These are phyloP conservation scores for Populus alba DNA, from an alignment of 345 rosid genomes.

Conservation along the genomic window DNA sequence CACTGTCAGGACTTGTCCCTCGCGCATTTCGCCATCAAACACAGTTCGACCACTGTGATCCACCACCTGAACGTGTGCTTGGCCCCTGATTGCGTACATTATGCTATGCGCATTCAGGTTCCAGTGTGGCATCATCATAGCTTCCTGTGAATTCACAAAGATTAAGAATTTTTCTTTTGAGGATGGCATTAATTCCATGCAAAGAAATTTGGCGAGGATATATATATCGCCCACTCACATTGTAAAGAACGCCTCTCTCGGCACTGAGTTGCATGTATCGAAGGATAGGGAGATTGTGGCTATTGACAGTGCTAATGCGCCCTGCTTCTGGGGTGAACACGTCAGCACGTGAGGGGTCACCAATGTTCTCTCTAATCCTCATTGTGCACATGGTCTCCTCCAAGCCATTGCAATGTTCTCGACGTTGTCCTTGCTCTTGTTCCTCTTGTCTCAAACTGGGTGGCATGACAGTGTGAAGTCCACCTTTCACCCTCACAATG, in stretches of 20 bases:
- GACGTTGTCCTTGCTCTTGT: neutral
- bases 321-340: conserved; percentile 55
- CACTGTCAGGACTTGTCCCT: conserved; percentile 59
- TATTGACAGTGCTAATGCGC: conserved; percentile 48
- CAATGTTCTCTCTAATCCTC: conserved; percentile 60
- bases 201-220: neutral
- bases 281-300: conserved; percentile 64
- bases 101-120: conserved; percentile 57
- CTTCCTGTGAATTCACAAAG: conserved; percentile 39
- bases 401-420: conserved; percentile 46
- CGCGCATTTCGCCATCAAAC: conserved; percentile 45
- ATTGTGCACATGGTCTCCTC: conserved; percentile 75
- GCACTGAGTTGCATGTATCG: conserved; percentile 52
- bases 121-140: conserved; percentile 63
- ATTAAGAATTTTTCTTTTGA: neutral
- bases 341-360: conserved; percentile 56
- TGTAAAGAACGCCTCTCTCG: conserved; percentile 43
- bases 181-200: neutral
- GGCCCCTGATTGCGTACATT: conserved; percentile 54
- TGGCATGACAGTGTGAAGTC: conserved; percentile 40
- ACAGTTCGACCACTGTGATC: conserved; percentile 51
- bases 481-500: conserved; percentile 52
- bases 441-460: conserved; percentile 19
- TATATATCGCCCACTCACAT: conserved; percentile 6
- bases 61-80: conserved; percentile 53